A percentile compares a stretch with the other conserved stretches of the same genome.
phyloP scores from a whole-genome alignment of 2,329 filamentous ascomycete species.

The Venturia aucupariae region DNA sequence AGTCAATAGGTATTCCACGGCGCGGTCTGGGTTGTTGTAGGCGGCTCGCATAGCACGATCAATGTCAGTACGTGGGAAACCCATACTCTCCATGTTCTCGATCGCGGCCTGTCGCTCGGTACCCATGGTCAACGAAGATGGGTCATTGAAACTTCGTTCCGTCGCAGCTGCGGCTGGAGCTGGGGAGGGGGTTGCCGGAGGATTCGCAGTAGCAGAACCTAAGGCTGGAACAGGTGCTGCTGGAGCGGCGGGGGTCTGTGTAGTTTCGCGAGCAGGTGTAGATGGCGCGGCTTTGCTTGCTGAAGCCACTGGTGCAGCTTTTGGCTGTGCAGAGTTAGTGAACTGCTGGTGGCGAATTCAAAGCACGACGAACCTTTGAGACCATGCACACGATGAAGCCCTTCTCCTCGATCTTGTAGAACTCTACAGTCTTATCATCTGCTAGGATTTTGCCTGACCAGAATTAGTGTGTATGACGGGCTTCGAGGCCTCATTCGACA shows the following conservation, averaged over 20 bases:
- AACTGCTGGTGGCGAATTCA: constrained; percentile 9
- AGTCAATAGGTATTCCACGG: constrained; percentile 88
- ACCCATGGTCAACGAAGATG: constrained; percentile 79
- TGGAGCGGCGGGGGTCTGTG: constrained; percentile 43
- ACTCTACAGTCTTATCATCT: constrained; percentile 92
- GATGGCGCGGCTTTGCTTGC: constrained; percentile 44
- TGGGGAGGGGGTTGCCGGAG: constrained; percentile 42
- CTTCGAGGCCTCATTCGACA: constrained; percentile 22
- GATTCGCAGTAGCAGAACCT: constrained; percentile 35
- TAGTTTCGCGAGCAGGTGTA: constrained; percentile 41
- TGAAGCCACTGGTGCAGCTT: constrained; percentile 48
- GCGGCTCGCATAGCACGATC: constrained; percentile 92
- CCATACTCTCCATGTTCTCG: constrained; percentile 94
- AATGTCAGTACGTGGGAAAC: constrained; percentile 79
- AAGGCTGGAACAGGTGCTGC: constrained; percentile 45
- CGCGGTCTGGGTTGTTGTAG: constrained; percentile 93
- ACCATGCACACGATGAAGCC: constrained; percentile 99
- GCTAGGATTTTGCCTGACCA: constrained; percentile 86
- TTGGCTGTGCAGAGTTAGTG: constrained; percentile 49
- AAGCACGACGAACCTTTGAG: constrained; percentile 62
- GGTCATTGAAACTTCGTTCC: constrained; percentile 50
- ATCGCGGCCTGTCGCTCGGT: constrained; percentile 73
- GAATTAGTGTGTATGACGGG: constrained; percentile 16
- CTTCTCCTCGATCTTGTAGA: constrained; percentile 98
- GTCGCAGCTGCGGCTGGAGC: constrained; percentile 35